These are phyloP conservation scores for Termitomyces sp. DNA, from an alignment of 768 basidiomycete species.

Conservation along the genomic window DNA sequence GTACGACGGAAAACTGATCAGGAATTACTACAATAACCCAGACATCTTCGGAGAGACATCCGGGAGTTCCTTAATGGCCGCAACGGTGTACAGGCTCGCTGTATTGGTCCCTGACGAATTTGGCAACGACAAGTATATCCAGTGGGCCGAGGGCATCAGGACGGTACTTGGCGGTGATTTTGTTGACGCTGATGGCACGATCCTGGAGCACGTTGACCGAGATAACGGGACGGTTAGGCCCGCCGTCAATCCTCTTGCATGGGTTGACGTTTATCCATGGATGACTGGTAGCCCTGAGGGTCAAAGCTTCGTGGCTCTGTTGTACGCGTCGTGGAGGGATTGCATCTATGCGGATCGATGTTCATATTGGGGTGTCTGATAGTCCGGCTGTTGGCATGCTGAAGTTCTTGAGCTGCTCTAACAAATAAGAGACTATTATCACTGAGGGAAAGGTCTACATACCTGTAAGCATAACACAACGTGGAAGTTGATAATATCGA, in stretches of 20 bases:
- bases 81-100: conserved; percentile 25
- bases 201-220: conserved; percentile 19
- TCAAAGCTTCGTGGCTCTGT: not conserved
- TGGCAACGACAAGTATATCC: conserved; percentile 19
- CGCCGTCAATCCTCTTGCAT: conserved; percentile 30
- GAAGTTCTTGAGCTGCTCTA: not conserved
- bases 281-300: conserved; percentile 8
- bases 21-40: conserved; percentile 16
- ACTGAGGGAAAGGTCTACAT: not conserved
- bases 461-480: not conserved
- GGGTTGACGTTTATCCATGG: conserved; percentile 24
- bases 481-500: not conserved
- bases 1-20: conserved; percentile 10
- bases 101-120: conserved; percentile 26
- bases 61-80: conserved; percentile 15
- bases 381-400: not conserved
- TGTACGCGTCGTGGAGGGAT: not conserved
- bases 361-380: not conserved
- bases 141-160: conserved; percentile 30
- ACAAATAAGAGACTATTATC: not conserved
- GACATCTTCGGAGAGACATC: conserved; percentile 18
- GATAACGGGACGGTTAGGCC: conserved; percentile 26
- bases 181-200: conserved; percentile 2
- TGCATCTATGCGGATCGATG: not conserved
- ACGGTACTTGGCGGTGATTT: conserved; percentile 18